Evolutionary conservation across 1,284 basidiomycete species (phyloP).

Genomic region (Apiotrichum siamense): DNA sequence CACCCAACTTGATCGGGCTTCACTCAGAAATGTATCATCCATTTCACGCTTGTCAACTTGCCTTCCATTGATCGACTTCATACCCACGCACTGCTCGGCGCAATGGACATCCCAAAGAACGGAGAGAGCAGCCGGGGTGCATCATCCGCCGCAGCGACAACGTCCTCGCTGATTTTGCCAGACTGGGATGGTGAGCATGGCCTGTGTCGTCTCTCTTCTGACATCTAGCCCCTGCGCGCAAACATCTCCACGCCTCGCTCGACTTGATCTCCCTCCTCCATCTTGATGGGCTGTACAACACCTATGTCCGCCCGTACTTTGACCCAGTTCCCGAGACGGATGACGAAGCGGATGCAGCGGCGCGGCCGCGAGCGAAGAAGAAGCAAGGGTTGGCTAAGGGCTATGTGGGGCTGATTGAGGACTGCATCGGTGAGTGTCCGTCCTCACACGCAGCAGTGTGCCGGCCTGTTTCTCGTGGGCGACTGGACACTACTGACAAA

Average conservation of each 20-base stretch:
- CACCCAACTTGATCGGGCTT: too few relatives aligned
- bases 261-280: conserved; percentile 40
- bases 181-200: conserved; percentile 32
- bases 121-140: conserved; percentile 26
- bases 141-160: not conserved
- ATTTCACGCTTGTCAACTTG: not conserved
- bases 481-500: too few relatives aligned
- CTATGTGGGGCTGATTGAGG: conserved; percentile 36
- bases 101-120: conserved; percentile 33
- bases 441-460: not conserved
- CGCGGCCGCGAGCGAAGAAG: conserved; percentile 9
- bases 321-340: conserved; percentile 22
- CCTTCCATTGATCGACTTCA: not conserved
- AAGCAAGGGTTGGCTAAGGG: conserved; percentile 34
- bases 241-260: conserved; percentile 35
- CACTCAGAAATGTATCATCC: too few relatives aligned
- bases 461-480: too few relatives aligned
- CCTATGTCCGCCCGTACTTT: conserved; percentile 38
- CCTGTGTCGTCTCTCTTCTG: not conserved
- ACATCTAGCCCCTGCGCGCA: conserved; percentile 24
- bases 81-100: not conserved
- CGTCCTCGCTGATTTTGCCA: conserved; percentile 29
- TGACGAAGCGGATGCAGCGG: conserved; percentile 11
- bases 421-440: conserved; percentile 38
- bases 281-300: conserved; percentile 36